Evolutionary conservation across 1,284 basidiomycete species (phyloP).

Genomic region (Ganoderma multipileum): DNA sequence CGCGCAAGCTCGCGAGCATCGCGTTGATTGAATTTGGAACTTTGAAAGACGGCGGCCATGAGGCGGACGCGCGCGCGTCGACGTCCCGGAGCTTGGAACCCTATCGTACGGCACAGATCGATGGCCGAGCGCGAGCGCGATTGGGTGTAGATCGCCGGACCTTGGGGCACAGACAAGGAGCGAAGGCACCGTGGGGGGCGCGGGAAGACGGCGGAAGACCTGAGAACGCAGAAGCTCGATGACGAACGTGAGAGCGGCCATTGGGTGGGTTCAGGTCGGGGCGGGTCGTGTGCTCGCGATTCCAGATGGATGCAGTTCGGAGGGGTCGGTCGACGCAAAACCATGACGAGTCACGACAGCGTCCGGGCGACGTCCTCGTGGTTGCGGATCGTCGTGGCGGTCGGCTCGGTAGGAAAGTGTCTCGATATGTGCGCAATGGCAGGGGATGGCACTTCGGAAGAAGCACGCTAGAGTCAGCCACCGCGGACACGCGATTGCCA

Average conservation of each 20-base stretch:
- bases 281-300: background rate
- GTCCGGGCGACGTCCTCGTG: slow-evolving; percentile 2
- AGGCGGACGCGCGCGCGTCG: background rate
- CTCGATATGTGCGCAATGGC: background rate
- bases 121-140: background rate
- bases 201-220: background rate
- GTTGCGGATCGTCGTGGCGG: slow-evolving; percentile 10
- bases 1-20: background rate
- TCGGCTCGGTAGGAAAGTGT: background rate
- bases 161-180: background rate
- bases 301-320: background rate
- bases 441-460: background rate
- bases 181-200: background rate
- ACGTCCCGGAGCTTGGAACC: slow-evolving; percentile 4
- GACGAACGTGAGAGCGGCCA: slow-evolving; percentile 2
- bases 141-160: slow-evolving; percentile 8
- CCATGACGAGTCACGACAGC: background rate
- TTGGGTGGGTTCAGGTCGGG: background rate
- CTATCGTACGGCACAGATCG: background rate
- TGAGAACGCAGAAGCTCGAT: background rate
- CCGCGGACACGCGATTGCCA: background rate
- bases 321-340: background rate
- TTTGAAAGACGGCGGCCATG: background rate
- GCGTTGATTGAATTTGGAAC: background rate
- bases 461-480: background rate